These are phyloP conservation scores for Talaromyces borbonicus DNA, from an alignment of 495 filamentous ascomycete genomes.

Conservation along the genomic window DNA sequence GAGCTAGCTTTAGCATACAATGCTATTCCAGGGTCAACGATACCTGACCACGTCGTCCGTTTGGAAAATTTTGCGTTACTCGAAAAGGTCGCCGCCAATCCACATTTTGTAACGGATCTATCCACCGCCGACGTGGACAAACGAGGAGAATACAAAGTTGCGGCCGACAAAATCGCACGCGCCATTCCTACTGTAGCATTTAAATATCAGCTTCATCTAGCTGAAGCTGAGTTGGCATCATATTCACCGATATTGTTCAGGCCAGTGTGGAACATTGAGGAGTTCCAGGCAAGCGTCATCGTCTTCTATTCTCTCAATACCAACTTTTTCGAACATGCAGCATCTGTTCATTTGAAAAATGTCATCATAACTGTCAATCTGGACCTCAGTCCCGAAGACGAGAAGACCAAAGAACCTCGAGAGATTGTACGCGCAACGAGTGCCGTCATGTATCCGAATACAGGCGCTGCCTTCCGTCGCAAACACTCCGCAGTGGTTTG, in stretches of 20 bases:
- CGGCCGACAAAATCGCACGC: constrained; percentile 57
- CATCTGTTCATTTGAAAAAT: constrained; percentile 57
- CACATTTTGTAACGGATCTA: constrained; percentile 70
- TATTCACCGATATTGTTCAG: constrained; percentile 71
- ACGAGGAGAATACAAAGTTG: constrained; percentile 72
- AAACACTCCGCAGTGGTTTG: constrained; percentile 84
- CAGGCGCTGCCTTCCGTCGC: constrained; percentile 60
- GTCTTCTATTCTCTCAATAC: constrained; percentile 84
- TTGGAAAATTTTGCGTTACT: constrained; percentile 86
- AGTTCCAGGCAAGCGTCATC: constrained; percentile 71
- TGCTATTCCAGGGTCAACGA: constrained; percentile 37
- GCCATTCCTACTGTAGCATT: constrained; percentile 67
- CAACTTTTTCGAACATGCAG: constrained; percentile 36
- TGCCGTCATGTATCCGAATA: constrained; percentile 38
- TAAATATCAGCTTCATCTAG: constrained; percentile 87
- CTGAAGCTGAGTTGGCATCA: constrained; percentile 47
- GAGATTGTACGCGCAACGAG: constrained; percentile 34
- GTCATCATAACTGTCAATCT: constrained; percentile 72
- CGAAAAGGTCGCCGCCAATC: constrained; percentile 92
- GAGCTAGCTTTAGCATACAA: constrained; percentile 89
- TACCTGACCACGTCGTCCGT: constrained; percentile 55
- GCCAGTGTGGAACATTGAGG: constrained; percentile 74
- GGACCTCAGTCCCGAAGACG: constrained; percentile 42
- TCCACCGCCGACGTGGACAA: constrained; percentile 40
- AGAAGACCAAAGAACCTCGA: constrained; percentile 31